These are phyloP conservation scores for Crassisporium funariophilum DNA, from an alignment of 768 basidiomycete species.

Conservation along the genomic window DNA sequence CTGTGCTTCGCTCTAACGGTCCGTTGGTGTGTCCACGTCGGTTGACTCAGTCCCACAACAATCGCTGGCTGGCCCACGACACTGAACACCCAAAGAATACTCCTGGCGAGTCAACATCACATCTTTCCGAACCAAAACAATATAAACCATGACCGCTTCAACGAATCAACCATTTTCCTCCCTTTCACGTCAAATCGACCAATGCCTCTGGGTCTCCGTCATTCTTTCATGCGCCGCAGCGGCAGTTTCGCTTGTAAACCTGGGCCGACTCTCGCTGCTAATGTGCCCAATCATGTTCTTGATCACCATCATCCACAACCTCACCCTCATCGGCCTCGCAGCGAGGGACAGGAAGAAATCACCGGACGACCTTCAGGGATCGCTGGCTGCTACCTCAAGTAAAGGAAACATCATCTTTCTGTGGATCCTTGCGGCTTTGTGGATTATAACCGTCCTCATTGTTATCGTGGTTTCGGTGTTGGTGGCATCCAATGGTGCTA, in stretches of 20 bases:
- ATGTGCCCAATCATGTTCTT: slow-evolving; percentile 21
- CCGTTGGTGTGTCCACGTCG: too few species aligned
- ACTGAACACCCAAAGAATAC: too few species aligned
- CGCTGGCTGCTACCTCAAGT: slow-evolving; percentile 21
- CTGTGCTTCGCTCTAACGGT: too few species aligned
- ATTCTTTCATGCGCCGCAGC: slow-evolving; percentile 18
- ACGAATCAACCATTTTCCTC: slow-evolving; percentile 21
- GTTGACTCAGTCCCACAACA: too few species aligned
- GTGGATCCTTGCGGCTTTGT: slow-evolving; percentile 21
- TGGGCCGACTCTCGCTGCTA: slow-evolving; percentile 24
- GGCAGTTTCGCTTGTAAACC: slow-evolving; percentile 22
- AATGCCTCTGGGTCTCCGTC: slow-evolving; percentile 21
- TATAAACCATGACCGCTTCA: slow-evolving; percentile 12
- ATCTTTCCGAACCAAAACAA: too few species aligned
- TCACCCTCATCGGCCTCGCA: slow-evolving; percentile 16
- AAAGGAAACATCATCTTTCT: slow-evolving; percentile 18
- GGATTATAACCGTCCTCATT: slow-evolving; percentile 16
- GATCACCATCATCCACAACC: slow-evolving; percentile 20
- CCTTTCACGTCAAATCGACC: slow-evolving; percentile 21
- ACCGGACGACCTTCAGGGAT: slow-evolving; percentile 12
- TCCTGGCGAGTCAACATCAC: too few species aligned
- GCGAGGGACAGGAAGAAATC: slow-evolving; percentile 17
- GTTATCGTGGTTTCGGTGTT: slow-evolving; percentile 21
- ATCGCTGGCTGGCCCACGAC: too few species aligned
- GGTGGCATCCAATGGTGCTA: slow-evolving; percentile 12